These are phyloP conservation scores for Plasmodium chabaudi DNA, from an alignment of 169 alveolate species.

Conservation along the genomic window DNA sequence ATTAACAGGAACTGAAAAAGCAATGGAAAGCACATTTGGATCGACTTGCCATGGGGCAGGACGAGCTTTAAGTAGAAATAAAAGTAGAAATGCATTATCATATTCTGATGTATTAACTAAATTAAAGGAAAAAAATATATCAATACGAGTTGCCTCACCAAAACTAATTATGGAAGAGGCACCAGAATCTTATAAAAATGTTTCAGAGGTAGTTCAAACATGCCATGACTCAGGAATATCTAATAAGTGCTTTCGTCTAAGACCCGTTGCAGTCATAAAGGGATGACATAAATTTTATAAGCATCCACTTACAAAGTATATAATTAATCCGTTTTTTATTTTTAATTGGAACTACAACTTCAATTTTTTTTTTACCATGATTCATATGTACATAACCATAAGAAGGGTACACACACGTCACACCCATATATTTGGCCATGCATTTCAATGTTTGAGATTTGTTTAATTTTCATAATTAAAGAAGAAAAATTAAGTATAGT, in stretches of 20 bases:
- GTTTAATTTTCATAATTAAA: no score
- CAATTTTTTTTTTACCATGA: no score
- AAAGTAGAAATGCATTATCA: constrained; percentile 84
- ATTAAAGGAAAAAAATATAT: constrained; percentile 80
- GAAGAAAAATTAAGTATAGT: no score
- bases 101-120: constrained; percentile 84
- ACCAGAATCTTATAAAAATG: constrained; percentile 92
- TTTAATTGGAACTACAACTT: no score
- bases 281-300: constrained; percentile 77
- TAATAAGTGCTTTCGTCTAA: constrained; percentile 86
- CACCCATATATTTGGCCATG: no score
- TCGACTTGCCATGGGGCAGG: constrained; percentile 94
- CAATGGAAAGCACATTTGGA: constrained; percentile 89
- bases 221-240: constrained; percentile 93
- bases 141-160: constrained; percentile 92
- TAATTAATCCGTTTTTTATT: no score
- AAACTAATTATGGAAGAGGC: constrained; percentile 93
- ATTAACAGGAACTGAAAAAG: constrained; percentile 90
- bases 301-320: no score
- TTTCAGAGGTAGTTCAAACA: constrained; percentile 87
- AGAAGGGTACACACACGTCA: no score
- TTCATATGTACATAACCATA: no score
- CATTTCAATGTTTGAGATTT: no score
- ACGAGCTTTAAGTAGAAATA: constrained; percentile 88
- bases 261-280: constrained; percentile 93